Conservation (phyloP, 2,329 filamentous ascomycete genomes). For the Pestalotiopsis fici region DNA sequence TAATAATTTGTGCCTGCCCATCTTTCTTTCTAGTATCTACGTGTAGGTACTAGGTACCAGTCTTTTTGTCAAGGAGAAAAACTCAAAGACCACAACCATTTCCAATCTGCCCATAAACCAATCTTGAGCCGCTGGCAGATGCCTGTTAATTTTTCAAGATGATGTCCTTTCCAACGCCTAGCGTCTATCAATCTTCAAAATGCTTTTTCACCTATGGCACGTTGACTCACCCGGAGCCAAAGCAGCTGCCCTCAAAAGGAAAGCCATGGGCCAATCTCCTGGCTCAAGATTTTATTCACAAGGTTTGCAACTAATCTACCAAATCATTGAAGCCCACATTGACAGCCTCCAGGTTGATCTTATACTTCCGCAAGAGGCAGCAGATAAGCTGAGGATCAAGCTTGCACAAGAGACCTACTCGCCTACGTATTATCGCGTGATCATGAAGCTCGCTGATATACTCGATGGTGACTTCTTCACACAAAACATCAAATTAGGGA, state of each 20-base stretch:
- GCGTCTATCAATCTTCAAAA: conserved; percentile 61
- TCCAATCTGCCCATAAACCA: background rate
- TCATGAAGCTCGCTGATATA: conserved; percentile 72
- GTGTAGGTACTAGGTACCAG: too few species aligned
- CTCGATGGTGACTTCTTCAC: conserved; percentile 77
- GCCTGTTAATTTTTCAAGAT: conserved; percentile 30
- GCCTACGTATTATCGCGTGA: conserved; percentile 65
- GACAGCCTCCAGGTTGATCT: conserved; percentile 59
- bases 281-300: conserved; percentile 68
- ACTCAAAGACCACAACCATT: background rate
- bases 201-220: conserved; percentile 73
- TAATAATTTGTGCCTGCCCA: background rate
- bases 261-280: conserved; percentile 75
- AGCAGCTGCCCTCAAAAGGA: conserved; percentile 69
- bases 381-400: conserved; percentile 53
- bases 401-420: conserved; percentile 38
- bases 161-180: conserved; percentile 45
- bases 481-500: conserved; percentile 80
- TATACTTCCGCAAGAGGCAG: conserved; percentile 68
- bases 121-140: background rate
- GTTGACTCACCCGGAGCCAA: conserved; percentile 70
- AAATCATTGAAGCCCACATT: background rate
- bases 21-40: background rate
- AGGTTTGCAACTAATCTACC: conserved; percentile 40
- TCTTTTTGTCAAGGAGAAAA: background rate